A percentile compares a stretch with the other conserved stretches of the same genome.
Conservation (phyloP, 768 basidiomycete genomes). For the Kwoniella dejecticola region DNA sequence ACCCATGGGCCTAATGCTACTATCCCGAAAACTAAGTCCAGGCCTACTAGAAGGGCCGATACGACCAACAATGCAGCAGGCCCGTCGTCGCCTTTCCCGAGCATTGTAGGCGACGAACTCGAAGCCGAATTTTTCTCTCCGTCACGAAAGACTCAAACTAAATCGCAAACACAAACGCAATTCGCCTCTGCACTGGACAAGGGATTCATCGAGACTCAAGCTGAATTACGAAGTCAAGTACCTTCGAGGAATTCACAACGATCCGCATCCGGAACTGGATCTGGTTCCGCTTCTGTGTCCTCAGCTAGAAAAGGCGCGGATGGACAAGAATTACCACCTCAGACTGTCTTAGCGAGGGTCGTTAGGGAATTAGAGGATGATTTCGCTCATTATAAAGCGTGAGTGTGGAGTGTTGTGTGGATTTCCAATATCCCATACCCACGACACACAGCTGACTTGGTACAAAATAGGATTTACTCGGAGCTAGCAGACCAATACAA, state of each 20-base stretch:
- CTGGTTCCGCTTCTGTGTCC: not conserved
- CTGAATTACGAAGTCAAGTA: not conserved
- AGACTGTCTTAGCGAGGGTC: slow-evolving; percentile 81
- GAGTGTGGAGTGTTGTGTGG: slow-evolving; percentile 44
- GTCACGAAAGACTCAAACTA: slow-evolving; percentile 1
- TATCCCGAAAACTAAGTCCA: not conserved
- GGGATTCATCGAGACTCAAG: not conserved
- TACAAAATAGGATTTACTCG: slow-evolving; percentile 85
- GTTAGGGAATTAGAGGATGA: slow-evolving; percentile 90
- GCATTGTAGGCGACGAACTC: slow-evolving; percentile 72
- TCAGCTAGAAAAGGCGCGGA: slow-evolving; percentile 16
- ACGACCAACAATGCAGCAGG: not conserved
- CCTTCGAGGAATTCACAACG: not conserved
- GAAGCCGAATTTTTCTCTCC: slow-evolving; percentile 58
- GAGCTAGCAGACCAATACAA: slow-evolving; percentile 93
- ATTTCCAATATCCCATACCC: too few relatives aligned
- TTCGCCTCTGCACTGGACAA: not conserved
- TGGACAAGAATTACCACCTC: slow-evolving; percentile 67
- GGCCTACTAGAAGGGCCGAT: slow-evolving; percentile 7
- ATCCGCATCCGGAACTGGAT: not conserved
- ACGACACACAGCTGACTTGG: too few relatives aligned
- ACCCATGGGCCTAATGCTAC: too few relatives aligned
- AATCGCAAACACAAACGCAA: not conserved
- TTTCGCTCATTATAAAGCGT: slow-evolving; percentile 94
- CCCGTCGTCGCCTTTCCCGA: slow-evolving; percentile 63